Base-by-base conservation (phyloP, 1,284 basidiomycete species). In the Jaminaea rosea region DNA sequence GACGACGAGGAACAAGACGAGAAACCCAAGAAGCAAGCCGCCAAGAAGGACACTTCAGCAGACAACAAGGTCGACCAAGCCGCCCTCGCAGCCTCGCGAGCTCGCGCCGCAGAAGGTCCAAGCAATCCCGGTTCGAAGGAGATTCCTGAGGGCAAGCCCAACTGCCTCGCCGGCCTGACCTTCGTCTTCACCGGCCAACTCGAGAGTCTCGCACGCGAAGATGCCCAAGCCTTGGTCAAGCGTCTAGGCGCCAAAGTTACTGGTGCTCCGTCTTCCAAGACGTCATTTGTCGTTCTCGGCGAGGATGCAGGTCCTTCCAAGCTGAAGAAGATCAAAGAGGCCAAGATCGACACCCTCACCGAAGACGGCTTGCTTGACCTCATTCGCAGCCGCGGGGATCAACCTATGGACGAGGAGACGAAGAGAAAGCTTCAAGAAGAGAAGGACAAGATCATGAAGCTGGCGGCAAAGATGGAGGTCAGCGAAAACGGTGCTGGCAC, bases 131-230 rank as follows among this genome's bases (percentile, higher is more conserved):
- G 89, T 0, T 83, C 84, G 21, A 97, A 94, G 73, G 76, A 81
- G 9, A 81, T 97, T 2, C 94, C 93, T 0, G 80, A 86, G 24
- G 81, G 83, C 59, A 69, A 81, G 46, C 83, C 84, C 0, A 84
- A 92, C 65, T 90, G 87, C 71, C 79, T 98, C 2, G 81, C 84
- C 0, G 92, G 92, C 0, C 79, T 98, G 23, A 82, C 89, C 0
- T 86, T 98, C 63, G 94, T 99, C 23, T 99, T 99, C 63, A 75
- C 73, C 2, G 94, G 93, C 10, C 92, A 98, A 67, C 77, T 98
- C 44, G 82, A 81, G 42, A 87, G 85, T 52, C 83, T 98, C 53
- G 84, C 87, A 1, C 82, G 93, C 28, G 90, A 97, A 5, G 90
- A 96, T 65, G 87, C 88, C 0, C 71, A 80, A 32, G 88, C 93